Evolutionary conservation across 1,139 yeast genomes (phyloP).

Genomic region (Blastobotrys arbuscula): DNA sequence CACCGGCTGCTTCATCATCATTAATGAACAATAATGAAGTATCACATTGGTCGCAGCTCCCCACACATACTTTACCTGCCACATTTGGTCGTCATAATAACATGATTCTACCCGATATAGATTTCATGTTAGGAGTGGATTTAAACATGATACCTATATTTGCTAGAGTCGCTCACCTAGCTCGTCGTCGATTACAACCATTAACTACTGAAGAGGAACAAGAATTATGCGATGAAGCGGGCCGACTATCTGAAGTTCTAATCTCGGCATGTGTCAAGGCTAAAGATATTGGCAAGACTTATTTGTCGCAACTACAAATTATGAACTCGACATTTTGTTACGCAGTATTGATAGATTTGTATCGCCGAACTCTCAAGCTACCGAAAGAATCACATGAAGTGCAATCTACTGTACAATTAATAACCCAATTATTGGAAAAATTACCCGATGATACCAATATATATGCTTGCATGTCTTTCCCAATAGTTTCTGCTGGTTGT

Average conservation of each 20-base stretch:
- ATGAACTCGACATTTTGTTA: slow-evolving; percentile 49
- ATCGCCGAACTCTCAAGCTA: slow-evolving; percentile 44
- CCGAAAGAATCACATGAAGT: slow-evolving; percentile 43
- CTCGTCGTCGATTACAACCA: slow-evolving; percentile 26
- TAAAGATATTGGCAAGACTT: slow-evolving; percentile 7
- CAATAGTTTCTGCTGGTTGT: slow-evolving; percentile 51
- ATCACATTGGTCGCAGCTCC: slow-evolving; percentile 6
- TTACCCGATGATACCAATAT: slow-evolving; percentile 43
- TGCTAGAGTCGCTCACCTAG: slow-evolving; percentile 43
- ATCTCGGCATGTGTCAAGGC: slow-evolving; percentile 21
- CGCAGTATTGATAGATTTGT: slow-evolving; percentile 47
- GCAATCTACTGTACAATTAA: slow-evolving; percentile 41
- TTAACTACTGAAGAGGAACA: slow-evolving; percentile 17
- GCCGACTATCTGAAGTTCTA: slow-evolving; percentile 24
- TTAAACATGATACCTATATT: slow-evolving; percentile 46
- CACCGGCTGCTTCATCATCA: slow-evolving; percentile 27
- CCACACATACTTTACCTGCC: slow-evolving; percentile 10
- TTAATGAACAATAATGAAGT: slow-evolving; percentile 15
- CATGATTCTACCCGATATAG: slow-evolving; percentile 36
- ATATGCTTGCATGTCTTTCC: slow-evolving; percentile 49
- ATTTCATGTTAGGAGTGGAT: slow-evolving; percentile 51
- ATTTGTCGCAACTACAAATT: slow-evolving; percentile 35
- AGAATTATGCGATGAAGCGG: slow-evolving; percentile 23
- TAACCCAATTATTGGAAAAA: slow-evolving; percentile 36
- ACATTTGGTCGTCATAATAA: slow-evolving; percentile 24